Conservation (phyloP, 1,139 yeast species). For the Williopsis jadinii region DNA sequence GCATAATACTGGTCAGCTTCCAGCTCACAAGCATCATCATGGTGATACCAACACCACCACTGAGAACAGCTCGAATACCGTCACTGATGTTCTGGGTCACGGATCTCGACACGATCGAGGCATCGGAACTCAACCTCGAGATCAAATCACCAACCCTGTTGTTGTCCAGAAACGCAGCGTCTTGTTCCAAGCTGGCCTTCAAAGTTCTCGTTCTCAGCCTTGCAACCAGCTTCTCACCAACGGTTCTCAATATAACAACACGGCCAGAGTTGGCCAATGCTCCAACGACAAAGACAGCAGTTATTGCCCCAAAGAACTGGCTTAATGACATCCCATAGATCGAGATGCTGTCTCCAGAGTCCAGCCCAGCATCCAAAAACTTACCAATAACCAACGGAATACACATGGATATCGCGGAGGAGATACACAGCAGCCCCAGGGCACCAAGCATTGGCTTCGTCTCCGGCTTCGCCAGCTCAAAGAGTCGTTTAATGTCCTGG, state of each 20-base stretch:
- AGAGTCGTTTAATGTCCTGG: slow-evolving; percentile 38
- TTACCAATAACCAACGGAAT: slow-evolving; percentile 82
- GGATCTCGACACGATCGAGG: slow-evolving; percentile 81
- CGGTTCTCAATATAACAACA: slow-evolving; percentile 62
- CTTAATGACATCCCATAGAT: slow-evolving; percentile 41
- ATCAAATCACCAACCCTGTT: slow-evolving; percentile 92
- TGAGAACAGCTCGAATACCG: slow-evolving; percentile 75
- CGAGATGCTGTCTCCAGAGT: slow-evolving; percentile 22
- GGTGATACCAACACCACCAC: slow-evolving; percentile 75
- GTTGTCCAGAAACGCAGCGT: slow-evolving; percentile 84
- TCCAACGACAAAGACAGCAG: slow-evolving; percentile 59
- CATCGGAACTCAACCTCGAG: slow-evolving; percentile 81
- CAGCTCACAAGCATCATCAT: slow-evolving; percentile 90
- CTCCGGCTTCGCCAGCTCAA: slow-evolving; percentile 48
- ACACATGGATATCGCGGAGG: slow-evolving; percentile 64
- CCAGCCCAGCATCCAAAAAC: slow-evolving; percentile 48
- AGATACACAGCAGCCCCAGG: slow-evolving; percentile 48
- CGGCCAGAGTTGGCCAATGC: slow-evolving; percentile 79
- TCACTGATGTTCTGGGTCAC: slow-evolving; percentile 88
- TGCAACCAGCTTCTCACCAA: slow-evolving; percentile 86
- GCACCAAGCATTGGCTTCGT: slow-evolving; percentile 48
- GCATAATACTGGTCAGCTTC: slow-evolving; percentile 73
- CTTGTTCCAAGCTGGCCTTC: slow-evolving; percentile 75
- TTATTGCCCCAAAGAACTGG: slow-evolving; percentile 42
- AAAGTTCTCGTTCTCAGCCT: slow-evolving; percentile 72